These are phyloP conservation scores for Stephania cephalantha DNA, from an alignment of 164 flowering plant genomes.

Conservation along the genomic window DNA sequence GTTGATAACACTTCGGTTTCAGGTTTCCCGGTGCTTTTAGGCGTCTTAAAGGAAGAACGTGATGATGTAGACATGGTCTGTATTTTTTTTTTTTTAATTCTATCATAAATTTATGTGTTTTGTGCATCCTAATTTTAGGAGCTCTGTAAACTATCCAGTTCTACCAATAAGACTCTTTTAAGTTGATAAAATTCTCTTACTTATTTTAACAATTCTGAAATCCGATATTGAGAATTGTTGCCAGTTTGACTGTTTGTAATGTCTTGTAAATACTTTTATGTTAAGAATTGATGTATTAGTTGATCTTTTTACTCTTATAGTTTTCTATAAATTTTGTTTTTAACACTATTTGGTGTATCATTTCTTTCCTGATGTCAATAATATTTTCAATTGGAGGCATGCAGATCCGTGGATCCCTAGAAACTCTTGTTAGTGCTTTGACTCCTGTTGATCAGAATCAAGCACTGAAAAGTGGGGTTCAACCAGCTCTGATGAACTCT, in stretches of 20 bases:
- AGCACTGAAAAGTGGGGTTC: slow-evolving; percentile 62
- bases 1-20: slow-evolving; percentile 16
- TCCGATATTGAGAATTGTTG: not conserved
- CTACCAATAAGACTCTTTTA: not conserved
- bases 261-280: not conserved
- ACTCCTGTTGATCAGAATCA: slow-evolving; percentile 62
- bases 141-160: not conserved
- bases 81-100: not conserved
- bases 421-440: slow-evolving; percentile 85
- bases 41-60: slow-evolving; percentile 83
- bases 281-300: too few relatives aligned
- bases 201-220: not conserved
- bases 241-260: not conserved
- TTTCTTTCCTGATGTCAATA: not conserved
- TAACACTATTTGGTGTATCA: not conserved
- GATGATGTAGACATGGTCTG: slow-evolving; percentile 95
- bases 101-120: slow-evolving; percentile 7
- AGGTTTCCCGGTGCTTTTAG: slow-evolving; percentile 89
- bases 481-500: slow-evolving; percentile 82
- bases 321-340: not conserved
- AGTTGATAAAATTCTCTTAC: not conserved
- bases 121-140: not conserved
- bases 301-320: not conserved
- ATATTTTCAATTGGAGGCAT: slow-evolving; percentile 11
- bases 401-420: slow-evolving; percentile 93